Evolutionary conservation across 306 rosid genomes (phyloP), one percentile per base, ranked within the genome.

Genomic region (Acacia crassicarpa): DNA sequence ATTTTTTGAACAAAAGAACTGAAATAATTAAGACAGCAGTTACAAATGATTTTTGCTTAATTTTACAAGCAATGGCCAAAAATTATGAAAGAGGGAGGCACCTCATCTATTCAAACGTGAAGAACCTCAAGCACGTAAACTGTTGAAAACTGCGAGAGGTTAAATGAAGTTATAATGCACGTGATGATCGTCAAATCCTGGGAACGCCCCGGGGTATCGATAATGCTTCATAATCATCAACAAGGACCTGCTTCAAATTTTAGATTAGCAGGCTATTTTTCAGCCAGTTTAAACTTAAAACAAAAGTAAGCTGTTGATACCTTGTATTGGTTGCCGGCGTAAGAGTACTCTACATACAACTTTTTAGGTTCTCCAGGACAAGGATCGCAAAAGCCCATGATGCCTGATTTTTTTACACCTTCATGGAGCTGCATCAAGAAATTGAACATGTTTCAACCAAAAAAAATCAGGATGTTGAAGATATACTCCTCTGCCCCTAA

Each of bases 341-440:
- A 83, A 84, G 90, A 85, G 75, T 95, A 95, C 82, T 95, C 96
- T 69, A 92, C 87, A 77, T 87, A 89, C 86, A 95, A 86, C 85
- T 86, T 82, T 81, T 90, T 95, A 23, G 87, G 82, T 81, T 90
- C 91, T 89, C 98, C 92, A 9, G 98, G 99, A 76, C 97, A 90
- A 23, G 98, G 99, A 89, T 95, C 98, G 75, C 86, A 93, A 83
- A 92, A 93, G 20, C 99, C 99, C 98, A 93, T 93, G 84, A 95
- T 91, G 76, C 99, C 98, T 49, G 98, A 92, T 89, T 95, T 95
- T 85, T 93, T 95, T 61, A 93, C 91, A 30, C 97, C 97, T 74
- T 92, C 90, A 61, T 95, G 98, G 58, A 95, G 99, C 98, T 95
- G 93, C 90, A 86, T 19, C 75, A 86, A 54, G 72, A 83, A 82